Evolutionary conservation across 75 land plant species (phyloP), one percentile per base, ranked within the genome.

Genomic region (Ceratopteris richardii): DNA sequence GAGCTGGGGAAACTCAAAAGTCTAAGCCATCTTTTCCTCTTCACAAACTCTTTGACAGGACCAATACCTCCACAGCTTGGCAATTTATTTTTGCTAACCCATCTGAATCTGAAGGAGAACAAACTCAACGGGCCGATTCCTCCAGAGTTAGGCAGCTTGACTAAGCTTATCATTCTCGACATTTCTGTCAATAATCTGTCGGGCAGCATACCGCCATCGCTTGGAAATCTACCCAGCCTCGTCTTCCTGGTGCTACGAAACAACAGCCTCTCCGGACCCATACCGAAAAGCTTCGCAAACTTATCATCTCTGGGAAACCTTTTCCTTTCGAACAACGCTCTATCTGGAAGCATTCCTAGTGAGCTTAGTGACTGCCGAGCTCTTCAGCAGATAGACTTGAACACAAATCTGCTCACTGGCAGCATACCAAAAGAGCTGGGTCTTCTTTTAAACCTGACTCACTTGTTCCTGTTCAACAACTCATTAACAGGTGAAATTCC

Each of bases 391-490:
- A n/a, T 46, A 2, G 50, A n/a, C 4, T 17, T 46, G 4, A 17
- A 46, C 22, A 46, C 50, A 4, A 46, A 46, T 21, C 50, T 75
- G 44, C 51, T 80, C 17, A 80, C 62, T 44, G 82, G 82, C 23
- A 25, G 26, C 25, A 87, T 87, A 11, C 91, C 87, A 0, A 31
- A n/a, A 19, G 71, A 75, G 54, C 46, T 87, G 19, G 80, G 64
- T 14, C 43, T 64, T 58, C 64, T 87, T 29, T 21, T 23, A 18
- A 41, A 58, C 1, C 65, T 87, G 39, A 70, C 73, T 51, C 69
- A 77, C 37, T 76, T 87, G 41, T 31, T 63, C 37, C 79, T 90
- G 24, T 65, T 80, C 56, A 90, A 83, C 74, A 90, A 86, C 67
- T 71, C 68, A 50, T 69, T 90, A 23, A 51, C 54, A 19, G 90